Percentiles rank a stretch among this genome's conserved stretches.
These are phyloP conservation scores for Kickxella alabastrina DNA, from an alignment of 192 early-diverging fungal genomes.

Conservation along the genomic window DNA sequence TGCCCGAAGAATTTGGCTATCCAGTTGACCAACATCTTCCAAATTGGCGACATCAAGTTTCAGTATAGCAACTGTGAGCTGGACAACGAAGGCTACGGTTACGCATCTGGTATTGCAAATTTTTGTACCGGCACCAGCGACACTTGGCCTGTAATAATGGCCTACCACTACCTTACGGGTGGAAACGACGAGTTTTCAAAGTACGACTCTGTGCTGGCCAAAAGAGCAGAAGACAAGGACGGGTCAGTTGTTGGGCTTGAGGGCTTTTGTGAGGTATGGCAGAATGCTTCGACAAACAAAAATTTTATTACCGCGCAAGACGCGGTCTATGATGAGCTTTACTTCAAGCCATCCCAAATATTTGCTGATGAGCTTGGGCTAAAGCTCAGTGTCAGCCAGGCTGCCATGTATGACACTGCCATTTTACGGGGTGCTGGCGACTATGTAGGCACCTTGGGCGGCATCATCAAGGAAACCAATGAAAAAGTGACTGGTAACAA, in stretches of 20 bases:
- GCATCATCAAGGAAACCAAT: conserved; percentile 14
- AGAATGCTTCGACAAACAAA: conserved; percentile 15
- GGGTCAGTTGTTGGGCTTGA: conserved; percentile 24
- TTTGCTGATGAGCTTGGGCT: conserved; percentile 17
- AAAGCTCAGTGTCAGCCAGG: conserved; percentile 13
- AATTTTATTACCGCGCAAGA: conserved; percentile 37
- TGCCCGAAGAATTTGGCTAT: conserved; percentile 6
- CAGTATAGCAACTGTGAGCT: conserved; percentile 11
- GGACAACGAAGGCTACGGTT: conserved; percentile 1
- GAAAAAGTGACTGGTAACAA: conserved; percentile 7
- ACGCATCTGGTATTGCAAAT: conserved; percentile 6
- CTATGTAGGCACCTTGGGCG: conserved; percentile 14
- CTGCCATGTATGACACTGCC: conserved; percentile 41
- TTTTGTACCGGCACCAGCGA: conserved; percentile 36
- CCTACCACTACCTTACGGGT: conserved; percentile 10
- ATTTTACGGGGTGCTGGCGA: conserved; percentile 22
- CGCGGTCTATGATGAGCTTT: conserved; percentile 12
- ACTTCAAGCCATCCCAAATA: conserved; percentile 18
- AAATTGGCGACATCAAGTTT: conserved; percentile 6
- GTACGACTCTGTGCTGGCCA: conserved; percentile 2
- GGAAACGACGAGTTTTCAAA: conserved; percentile 25
- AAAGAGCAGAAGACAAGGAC: conserved; percentile 1
- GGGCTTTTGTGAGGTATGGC: conserved; percentile 47
- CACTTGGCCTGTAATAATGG: conserved; percentile 30
- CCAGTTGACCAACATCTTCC: conserved; percentile 9